phyloP scores from a whole-genome alignment of 2,329 filamentous ascomycete species.

The Epichloe gansuensis region DNA sequence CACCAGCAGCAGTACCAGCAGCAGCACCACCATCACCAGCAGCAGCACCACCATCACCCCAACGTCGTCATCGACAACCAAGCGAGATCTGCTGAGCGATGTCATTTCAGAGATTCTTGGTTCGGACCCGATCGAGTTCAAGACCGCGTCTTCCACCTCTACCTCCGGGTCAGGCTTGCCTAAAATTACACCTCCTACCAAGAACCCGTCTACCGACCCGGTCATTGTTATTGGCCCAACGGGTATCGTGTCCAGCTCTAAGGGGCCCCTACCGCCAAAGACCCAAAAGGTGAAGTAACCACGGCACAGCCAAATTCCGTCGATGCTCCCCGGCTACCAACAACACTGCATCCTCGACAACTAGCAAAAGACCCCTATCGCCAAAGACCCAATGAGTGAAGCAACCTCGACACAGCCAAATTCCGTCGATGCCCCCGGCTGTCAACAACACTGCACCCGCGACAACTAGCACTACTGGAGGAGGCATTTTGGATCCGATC shows the following conservation, averaged over 20 bases:
- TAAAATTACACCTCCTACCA: background rate
- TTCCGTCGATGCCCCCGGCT: background rate
- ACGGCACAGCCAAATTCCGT: background rate
- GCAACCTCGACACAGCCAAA: background rate
- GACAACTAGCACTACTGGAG: background rate
- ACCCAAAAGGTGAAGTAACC: background rate
- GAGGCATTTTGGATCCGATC: constrained; percentile 14
- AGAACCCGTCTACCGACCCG: constrained; percentile 2
- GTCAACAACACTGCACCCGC: constrained; percentile 1
- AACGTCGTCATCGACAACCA: constrained; percentile 9
- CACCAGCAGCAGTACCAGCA: background rate
- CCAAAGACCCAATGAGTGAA: background rate
- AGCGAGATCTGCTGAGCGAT: constrained; percentile 10
- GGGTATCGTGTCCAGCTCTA: constrained; percentile 12
- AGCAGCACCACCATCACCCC: constrained; percentile 7
- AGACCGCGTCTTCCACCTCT: background rate
- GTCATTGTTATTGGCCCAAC: constrained; percentile 17
- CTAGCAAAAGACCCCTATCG: background rate
- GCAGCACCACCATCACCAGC: constrained; percentile 10
- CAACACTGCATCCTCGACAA: too few species aligned
- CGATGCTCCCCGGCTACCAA: too few species aligned
- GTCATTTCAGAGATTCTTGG: constrained; percentile 14
- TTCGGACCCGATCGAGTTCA: background rate
- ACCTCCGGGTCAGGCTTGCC: background rate
- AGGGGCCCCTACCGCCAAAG: background rate